Percentiles rank a stretch among this genome's conserved stretches.
Evolutionary conservation across 2,329 filamentous ascomycete genomes (phyloP).

Genomic region (Atkinsonella hypoxylon): DNA sequence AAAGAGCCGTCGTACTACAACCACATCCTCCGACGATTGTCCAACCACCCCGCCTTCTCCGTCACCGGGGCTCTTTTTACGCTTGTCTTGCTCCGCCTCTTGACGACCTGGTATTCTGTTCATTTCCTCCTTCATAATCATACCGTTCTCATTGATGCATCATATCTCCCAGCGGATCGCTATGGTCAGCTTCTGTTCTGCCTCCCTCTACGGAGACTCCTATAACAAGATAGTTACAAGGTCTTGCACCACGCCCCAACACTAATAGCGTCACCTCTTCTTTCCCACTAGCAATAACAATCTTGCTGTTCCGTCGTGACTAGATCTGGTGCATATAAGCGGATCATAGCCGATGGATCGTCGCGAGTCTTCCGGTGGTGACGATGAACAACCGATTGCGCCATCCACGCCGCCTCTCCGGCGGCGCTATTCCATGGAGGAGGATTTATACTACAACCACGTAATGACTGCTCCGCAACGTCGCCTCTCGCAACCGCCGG

Average conservation of each 20-base stretch:
- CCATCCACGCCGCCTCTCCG: constrained; percentile 24
- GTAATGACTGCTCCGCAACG: constrained; percentile 34
- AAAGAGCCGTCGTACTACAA: constrained; percentile 14
- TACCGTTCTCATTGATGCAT: constrained; percentile 10
- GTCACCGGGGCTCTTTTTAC: not conserved
- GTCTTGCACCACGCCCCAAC: constrained; percentile 2
- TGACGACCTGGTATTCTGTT: constrained; percentile 3
- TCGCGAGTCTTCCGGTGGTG: constrained; percentile 16
- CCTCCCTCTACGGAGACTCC: constrained; percentile 23
- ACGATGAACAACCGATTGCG: constrained; percentile 21
- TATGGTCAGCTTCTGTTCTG: constrained; percentile 21
- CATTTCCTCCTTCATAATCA: constrained; percentile 1
- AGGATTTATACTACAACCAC: constrained; percentile 40
- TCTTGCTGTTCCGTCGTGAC: constrained; percentile 5
- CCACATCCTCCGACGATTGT: constrained; percentile 8
- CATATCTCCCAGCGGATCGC: constrained; percentile 23
- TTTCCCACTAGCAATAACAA: not conserved
- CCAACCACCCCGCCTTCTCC: constrained; percentile 5
- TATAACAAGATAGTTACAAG: constrained; percentile 5
- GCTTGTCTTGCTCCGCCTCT: constrained; percentile 4
- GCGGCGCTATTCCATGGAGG: constrained; percentile 41
- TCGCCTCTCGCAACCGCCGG: constrained; percentile 35
- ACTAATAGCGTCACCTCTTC: constrained; percentile 1
- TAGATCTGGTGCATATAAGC: constrained; percentile 9
- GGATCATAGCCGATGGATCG: constrained; percentile 21